Evolutionary conservation across 192 early-diverging fungal genomes (phyloP).

Genomic region (Endogone sp.): DNA sequence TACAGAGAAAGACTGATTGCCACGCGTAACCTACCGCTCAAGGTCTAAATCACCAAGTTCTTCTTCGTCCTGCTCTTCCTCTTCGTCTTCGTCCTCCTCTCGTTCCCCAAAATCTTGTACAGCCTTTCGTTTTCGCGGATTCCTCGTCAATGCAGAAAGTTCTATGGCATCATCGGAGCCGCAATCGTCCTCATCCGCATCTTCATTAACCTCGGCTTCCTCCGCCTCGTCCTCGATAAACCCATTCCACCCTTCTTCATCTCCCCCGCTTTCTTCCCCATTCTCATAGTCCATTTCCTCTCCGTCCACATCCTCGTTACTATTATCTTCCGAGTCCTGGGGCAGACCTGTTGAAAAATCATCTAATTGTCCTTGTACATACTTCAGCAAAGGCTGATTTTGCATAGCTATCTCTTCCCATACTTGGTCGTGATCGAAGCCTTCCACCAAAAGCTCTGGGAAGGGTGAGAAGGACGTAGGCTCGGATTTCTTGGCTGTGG

Average conservation of each 20-base stretch:
- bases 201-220: constrained; percentile 35
- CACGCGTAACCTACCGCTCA: constrained; percentile 6
- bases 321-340: constrained; percentile 24
- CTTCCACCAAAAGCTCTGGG: constrained; percentile 59
- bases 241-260: constrained; percentile 15
- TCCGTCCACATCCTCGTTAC: constrained; percentile 36
- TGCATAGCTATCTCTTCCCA: constrained; percentile 92
- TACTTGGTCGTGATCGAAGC: constrained; percentile 80
- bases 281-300: constrained; percentile 24
- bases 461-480: constrained; percentile 48
- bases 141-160: neutral
- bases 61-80: constrained; percentile 15
- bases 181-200: constrained; percentile 40
- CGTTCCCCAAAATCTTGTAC: neutral
- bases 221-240: constrained; percentile 37
- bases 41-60: constrained; percentile 22
- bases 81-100: constrained; percentile 14
- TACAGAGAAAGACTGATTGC: too few species aligned
- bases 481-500: constrained; percentile 44
- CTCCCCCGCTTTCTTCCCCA: constrained; percentile 25
- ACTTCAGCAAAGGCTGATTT: constrained; percentile 75
- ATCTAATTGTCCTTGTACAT: constrained; percentile 45
- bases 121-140: constrained; percentile 1
- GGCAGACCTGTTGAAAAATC: constrained; percentile 39
- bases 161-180: constrained; percentile 22